Conservation (phyloP, 2,329 filamentous ascomycete genomes). For the Ophiostoma novo-ulmi region DNA sequence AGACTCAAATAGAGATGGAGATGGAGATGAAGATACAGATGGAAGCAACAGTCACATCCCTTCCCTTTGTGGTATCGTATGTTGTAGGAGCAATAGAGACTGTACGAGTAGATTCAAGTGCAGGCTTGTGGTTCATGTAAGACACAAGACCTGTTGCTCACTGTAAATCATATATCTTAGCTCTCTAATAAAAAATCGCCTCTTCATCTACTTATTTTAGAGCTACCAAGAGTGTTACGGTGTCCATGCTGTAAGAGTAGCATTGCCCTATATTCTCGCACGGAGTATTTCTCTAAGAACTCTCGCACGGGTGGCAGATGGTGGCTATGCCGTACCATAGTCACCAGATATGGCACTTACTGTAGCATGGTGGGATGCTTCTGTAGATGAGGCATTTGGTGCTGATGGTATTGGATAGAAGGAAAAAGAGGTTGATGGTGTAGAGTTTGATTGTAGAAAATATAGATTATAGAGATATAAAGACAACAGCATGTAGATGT, state of each 20-base stretch:
- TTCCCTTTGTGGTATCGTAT: not conserved
- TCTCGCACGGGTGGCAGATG: not conserved
- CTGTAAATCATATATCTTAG: not conserved
- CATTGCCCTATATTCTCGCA: not conserved
- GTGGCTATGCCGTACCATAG: not conserved
- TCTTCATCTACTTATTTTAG: not conserved
- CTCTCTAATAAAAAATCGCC: not conserved
- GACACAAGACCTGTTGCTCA: not conserved
- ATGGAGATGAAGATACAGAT: not conserved
- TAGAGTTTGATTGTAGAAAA: not conserved
- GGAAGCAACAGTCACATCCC: slow-evolving; percentile 8
- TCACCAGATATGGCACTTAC: not conserved
- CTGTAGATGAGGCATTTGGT: slow-evolving; percentile 6
- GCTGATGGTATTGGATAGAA: not conserved
- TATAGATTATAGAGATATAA: not conserved
- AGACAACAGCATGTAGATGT: not conserved
- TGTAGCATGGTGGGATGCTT: slow-evolving; percentile 5
- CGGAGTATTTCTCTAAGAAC: not conserved
- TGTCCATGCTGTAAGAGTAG: slow-evolving; percentile 7
- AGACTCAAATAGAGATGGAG: not conserved
- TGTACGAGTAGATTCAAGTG: not conserved
- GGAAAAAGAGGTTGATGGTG: not conserved
- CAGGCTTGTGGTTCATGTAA: not conserved
- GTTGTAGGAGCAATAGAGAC: slow-evolving; percentile 4
- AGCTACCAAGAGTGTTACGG: not conserved